Conservation (phyloP, 106 monocot species). For the Xerophyta viscosa region DNA sequence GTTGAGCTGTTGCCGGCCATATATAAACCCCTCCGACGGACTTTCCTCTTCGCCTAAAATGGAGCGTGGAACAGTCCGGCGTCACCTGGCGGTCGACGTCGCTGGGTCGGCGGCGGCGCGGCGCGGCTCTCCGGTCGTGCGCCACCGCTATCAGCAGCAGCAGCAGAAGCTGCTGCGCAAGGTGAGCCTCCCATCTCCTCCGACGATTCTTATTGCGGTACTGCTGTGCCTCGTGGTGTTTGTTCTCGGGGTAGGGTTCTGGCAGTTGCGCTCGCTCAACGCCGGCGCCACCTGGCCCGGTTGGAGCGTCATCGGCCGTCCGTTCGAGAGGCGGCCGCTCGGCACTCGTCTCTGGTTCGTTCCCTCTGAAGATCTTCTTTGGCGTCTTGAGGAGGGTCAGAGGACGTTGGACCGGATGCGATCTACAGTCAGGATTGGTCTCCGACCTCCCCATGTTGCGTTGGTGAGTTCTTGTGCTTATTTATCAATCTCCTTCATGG, state of each 20-base stretch:
- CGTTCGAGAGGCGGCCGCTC: not conserved
- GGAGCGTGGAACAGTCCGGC: not conserved
- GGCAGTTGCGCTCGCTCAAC: slow-evolving; percentile 5
- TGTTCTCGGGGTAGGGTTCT: slow-evolving; percentile 10
- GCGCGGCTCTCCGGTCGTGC: too few species aligned
- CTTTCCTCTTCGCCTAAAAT: not conserved
- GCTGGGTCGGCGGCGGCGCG: too few species aligned
- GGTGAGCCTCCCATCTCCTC: too few species aligned
- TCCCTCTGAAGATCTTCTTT: slow-evolving; percentile 25
- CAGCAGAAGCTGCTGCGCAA: too few species aligned
- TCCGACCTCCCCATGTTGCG: slow-evolving; percentile 45
- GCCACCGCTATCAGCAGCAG: too few species aligned
- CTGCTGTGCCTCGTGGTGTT: slow-evolving; percentile 8
- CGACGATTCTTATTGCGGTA: slow-evolving; percentile 7
- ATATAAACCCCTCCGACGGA: too few species aligned
- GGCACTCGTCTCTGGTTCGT: slow-evolving; percentile 23
- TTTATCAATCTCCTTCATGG: not conserved
- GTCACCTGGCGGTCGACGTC: not conserved
- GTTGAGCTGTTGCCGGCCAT: too few species aligned
- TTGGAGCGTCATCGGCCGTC: not conserved
- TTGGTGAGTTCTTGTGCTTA: slow-evolving; percentile 22
- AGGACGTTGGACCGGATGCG: slow-evolving; percentile 23
- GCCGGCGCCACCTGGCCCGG: not conserved
- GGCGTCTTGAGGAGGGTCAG: slow-evolving; percentile 30
- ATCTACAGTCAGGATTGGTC: slow-evolving; percentile 7